Percentiles rank a stretch among this genome's conserved stretches.
These are phyloP conservation scores for Fomitopsis betulina DNA, from an alignment of 1,284 basidiomycete species.

Conservation along the genomic window DNA sequence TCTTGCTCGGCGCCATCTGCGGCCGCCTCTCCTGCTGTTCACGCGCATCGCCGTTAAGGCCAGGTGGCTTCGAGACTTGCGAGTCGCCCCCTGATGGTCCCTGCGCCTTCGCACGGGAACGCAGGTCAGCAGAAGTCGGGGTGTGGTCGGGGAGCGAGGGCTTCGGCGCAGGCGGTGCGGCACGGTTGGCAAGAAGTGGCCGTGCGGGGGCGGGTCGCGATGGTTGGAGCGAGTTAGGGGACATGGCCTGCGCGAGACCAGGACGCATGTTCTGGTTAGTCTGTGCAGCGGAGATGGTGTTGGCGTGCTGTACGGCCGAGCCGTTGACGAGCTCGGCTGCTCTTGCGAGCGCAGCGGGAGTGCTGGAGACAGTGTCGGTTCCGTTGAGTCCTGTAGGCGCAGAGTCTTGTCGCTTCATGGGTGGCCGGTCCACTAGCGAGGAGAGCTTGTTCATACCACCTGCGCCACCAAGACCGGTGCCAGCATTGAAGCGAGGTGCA, in stretches of 20 bases:
- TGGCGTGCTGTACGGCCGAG: constrained; percentile 43
- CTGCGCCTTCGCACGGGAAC: constrained; percentile 53
- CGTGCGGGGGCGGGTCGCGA: constrained; percentile 54
- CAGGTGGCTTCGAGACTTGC: constrained; percentile 31
- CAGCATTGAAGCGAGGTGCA: constrained; percentile 78
- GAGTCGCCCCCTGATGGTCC: constrained; percentile 36
- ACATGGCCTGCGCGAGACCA: constrained; percentile 26
- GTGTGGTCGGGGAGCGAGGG: constrained; percentile 45
- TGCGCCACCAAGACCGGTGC: constrained; percentile 77
- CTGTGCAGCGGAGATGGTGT: constrained; percentile 31
- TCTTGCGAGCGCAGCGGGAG: constrained; percentile 38
- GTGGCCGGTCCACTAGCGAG: constrained; percentile 35
- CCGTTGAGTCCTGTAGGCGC: constrained; percentile 47
- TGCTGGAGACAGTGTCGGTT: constrained; percentile 33
- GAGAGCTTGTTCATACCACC: constrained; percentile 40
- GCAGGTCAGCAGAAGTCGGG: constrained; percentile 58
- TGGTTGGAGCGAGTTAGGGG: constrained; percentile 30
- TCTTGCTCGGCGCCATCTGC: constrained; percentile 46
- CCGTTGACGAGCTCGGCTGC: constrained; percentile 65
- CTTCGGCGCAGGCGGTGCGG: constrained; percentile 45
- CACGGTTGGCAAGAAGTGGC: constrained; percentile 43
- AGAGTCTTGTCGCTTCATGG: constrained; percentile 54
- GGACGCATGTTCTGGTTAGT: constrained; percentile 23
- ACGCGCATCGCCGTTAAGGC: constrained; percentile 24
- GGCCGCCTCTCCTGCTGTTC: constrained; percentile 44